Base-by-base conservation (phyloP, 345 rosid genomes). In the Aethionema arabicum region DNA sequence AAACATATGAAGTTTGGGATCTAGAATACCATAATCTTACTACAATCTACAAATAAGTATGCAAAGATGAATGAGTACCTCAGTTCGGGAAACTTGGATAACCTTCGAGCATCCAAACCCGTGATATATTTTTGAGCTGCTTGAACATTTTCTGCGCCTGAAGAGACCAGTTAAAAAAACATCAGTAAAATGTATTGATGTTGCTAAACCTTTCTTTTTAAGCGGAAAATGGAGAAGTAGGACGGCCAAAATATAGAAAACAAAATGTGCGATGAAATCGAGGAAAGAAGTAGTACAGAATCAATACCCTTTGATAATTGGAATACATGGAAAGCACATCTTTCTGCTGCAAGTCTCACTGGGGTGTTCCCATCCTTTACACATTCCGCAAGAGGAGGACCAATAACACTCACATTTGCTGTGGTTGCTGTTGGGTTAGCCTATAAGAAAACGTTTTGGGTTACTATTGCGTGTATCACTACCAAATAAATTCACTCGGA, bases 31-130 rank as follows among this genome's bases (percentile, higher is more conserved):
- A 6, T 6, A 45, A 2, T 7, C 7, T 5, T n/a, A n/a, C n/a
- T 6, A 1, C 2, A 21, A 21, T 21, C 27, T 8, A 11, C 21
- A 29, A 10, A n/a, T 32, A 51, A 30, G 5, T 2, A 44, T 15
- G 57, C 7, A 10, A 59, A 15, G 36, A 47, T 38, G 27, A 39
- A 35, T 16, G 29, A 30, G 57, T 75, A 88, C 99, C 99, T 90
- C 13, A 78, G 72, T 37, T 93, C 96, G 21, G 85, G 76, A 33
- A 74, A 73, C 71, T 93, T 93, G 13, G 99, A 65, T 49, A 93
- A 79, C 46, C 96, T 79, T 66, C 97, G 86, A 13, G 99, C 97
- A 76, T 93, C 99, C 78, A 93, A 75, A 63, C 99, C 96, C 11
- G 97, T 85, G n/a, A 93, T 93, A 50, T 78, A 93, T 69, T 86